These are phyloP conservation scores for Exophiala calicioides DNA, from an alignment of 2,329 filamentous ascomycete species.

Conservation along the genomic window DNA sequence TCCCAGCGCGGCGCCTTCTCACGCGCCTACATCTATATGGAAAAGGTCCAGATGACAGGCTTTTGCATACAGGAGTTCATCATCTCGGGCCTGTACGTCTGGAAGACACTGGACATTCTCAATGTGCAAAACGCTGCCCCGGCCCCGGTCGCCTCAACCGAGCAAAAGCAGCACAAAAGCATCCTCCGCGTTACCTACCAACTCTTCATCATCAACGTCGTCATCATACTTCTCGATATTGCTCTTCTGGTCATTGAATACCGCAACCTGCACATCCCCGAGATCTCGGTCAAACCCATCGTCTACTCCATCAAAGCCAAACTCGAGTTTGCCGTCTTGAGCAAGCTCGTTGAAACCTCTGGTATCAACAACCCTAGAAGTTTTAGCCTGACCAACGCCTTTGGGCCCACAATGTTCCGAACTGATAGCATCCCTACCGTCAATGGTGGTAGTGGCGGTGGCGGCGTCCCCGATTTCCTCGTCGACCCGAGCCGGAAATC, in stretches of 20 bases:
- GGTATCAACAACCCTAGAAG: slow-evolving; percentile 5
- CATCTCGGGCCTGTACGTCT: slow-evolving; percentile 56
- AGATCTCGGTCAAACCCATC: slow-evolving; percentile 48
- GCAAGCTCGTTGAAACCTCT: slow-evolving; percentile 42
- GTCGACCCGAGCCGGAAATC: not conserved
- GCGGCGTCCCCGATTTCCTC: not conserved
- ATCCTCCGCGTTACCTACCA: slow-evolving; percentile 51
- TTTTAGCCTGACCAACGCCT: slow-evolving; percentile 1
- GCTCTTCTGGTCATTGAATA: slow-evolving; percentile 47
- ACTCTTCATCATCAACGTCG: slow-evolving; percentile 50
- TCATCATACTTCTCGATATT: slow-evolving; percentile 50
- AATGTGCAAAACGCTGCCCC: no score
- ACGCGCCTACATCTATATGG: slow-evolving; percentile 47
- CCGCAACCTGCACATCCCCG: slow-evolving; percentile 45
- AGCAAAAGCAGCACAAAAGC: slow-evolving; percentile 40
- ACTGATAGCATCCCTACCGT: slow-evolving; percentile 1
- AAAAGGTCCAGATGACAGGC: slow-evolving; percentile 58
- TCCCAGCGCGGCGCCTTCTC: slow-evolving; percentile 29
- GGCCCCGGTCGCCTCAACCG: not conserved
- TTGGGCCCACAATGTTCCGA: not conserved
- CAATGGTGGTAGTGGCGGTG: no score
- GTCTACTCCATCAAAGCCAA: slow-evolving; percentile 53
- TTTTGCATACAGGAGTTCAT: slow-evolving; percentile 59
- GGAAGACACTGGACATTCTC: slow-evolving; percentile 54
- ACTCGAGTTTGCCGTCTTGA: slow-evolving; percentile 51